Base-by-base conservation (phyloP, 73 alveolate genomes). In the Uronychia binucleata region DNA sequence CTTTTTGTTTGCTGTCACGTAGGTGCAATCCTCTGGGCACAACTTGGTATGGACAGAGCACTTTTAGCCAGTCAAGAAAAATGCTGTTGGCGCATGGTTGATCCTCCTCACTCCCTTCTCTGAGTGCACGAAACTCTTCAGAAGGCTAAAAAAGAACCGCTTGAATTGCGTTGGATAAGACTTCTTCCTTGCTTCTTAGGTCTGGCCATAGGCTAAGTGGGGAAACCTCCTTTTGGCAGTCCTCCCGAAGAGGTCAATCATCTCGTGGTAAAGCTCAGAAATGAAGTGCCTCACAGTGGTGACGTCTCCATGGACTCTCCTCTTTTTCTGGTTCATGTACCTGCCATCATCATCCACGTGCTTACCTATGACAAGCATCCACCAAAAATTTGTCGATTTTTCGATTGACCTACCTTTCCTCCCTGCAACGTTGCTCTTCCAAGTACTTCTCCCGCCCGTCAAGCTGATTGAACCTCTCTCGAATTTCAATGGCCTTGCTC, bases 121-220 rank as follows among this genome's bases (percentile, higher is more conserved):
- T 1, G 57, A 29, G 30, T 31, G 57, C 0, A 86, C 60, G 76
- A 57, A 59, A 28, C 80, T 78, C 78, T 86, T 86, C n/a, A 93
- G 89, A 60, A 89, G 57, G 58, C 79, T 34, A 85, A 92, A 95
- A 92, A 95, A 92, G 79, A 92, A 94, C 57, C 93, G 79, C 85
- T 95, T 95, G 83, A 92, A 95, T 27, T 80, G 34, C 13, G 78
- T 57, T 26, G 98, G 98, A 79, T 59, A 95, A 0, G 96, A 90
- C 77, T 91, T 82, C 27, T 89, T 88, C 32, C 77, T 83, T 0
- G 91, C 46, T 32, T 89, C 81, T 59, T 74, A 28, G 1, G 59
- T 57, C 27, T 27, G 5, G 0, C 96, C 96, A 57, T 90, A 90
- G 31, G 46, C n/a, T 0, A 30, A 33, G 57, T 27, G 78, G 75